Percentiles rank a stretch among this genome's conserved stretches.
Conservation (phyloP, 805 yeast genomes). For the fission yeast (Schizosaccharomyces pombe) region DNA sequence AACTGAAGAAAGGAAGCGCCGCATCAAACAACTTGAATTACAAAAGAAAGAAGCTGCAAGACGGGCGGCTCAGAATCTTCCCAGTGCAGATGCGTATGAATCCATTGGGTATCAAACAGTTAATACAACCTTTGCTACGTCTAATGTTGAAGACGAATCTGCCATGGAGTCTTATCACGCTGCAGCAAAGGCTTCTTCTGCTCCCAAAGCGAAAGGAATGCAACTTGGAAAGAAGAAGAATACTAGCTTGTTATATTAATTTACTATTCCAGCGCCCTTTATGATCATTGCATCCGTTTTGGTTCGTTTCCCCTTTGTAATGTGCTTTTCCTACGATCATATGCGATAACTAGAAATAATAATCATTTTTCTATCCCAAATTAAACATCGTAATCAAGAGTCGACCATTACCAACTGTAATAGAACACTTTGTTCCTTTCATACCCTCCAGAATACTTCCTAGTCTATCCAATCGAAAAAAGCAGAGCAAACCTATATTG, state of each 20-base stretch:
- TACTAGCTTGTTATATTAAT: background rate
- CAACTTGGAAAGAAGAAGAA: conserved; percentile 39
- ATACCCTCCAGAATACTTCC: too few species aligned
- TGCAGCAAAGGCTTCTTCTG: conserved; percentile 13
- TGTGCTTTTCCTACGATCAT: too few species aligned
- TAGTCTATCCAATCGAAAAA: too few species aligned
- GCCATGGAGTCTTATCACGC: conserved; percentile 7
- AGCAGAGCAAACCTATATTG: too few species aligned
- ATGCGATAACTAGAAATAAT: too few species aligned
- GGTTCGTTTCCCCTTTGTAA: background rate
- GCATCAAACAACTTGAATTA: conserved; percentile 55
- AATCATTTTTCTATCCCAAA: too few species aligned
- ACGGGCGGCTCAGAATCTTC: conserved; percentile 11
- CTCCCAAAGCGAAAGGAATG: conserved; percentile 32
- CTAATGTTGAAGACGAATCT: conserved; percentile 8
- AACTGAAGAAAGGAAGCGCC: conserved; percentile 83
- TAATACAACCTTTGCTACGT: conserved; percentile 7
- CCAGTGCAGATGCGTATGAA: conserved; percentile 7
- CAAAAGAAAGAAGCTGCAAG: conserved; percentile 28
- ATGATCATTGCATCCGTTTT: background rate
- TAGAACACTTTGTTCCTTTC: too few species aligned
- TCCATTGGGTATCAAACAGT: conserved; percentile 8
- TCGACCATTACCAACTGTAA: too few species aligned
- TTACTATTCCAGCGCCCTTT: background rate
- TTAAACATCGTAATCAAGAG: too few species aligned